Evolutionary conservation across 176 grass and related monocot genomes (phyloP).

Genomic region (Paspalum notatum): DNA sequence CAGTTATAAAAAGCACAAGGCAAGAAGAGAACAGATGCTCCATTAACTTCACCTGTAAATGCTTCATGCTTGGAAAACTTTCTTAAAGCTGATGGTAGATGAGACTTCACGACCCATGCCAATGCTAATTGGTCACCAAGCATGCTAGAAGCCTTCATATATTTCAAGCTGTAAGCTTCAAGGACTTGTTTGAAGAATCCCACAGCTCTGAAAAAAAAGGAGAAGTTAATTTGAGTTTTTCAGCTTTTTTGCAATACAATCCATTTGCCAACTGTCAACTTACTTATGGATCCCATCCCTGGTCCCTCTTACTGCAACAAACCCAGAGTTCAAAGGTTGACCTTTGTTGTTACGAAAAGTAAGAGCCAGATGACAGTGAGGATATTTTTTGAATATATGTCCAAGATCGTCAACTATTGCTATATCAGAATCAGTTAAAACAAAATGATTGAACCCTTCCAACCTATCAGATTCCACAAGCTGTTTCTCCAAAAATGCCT

Average conservation of each 20-base stretch:
- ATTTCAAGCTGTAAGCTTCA: slow-evolving; percentile 65
- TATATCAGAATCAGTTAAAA: slow-evolving; percentile 92
- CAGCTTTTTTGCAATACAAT: not conserved
- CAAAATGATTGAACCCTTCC: slow-evolving; percentile 50
- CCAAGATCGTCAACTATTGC: slow-evolving; percentile 76
- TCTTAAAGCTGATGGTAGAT: slow-evolving; percentile 60
- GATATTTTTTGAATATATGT: slow-evolving; percentile 75
- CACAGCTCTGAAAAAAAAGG: slow-evolving; percentile 60
- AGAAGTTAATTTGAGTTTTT: not conserved
- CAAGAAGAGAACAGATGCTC: slow-evolving; percentile 76
- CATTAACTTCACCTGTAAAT: slow-evolving; percentile 77
- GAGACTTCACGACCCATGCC: slow-evolving; percentile 83
- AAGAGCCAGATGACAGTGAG: slow-evolving; percentile 78
- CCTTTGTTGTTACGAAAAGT: slow-evolving; percentile 94
- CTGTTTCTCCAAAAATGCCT: slow-evolving; percentile 79
- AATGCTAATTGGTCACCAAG: slow-evolving; percentile 92
- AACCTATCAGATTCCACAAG: slow-evolving; percentile 55
- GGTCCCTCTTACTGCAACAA: slow-evolving; percentile 84
- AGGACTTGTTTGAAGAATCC: slow-evolving; percentile 79
- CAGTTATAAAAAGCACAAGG: slow-evolving; percentile 94
- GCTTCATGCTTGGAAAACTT: slow-evolving; percentile 71
- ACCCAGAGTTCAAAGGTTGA: slow-evolving; percentile 93
- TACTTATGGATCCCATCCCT: slow-evolving; percentile 71
- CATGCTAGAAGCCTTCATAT: slow-evolving; percentile 68
- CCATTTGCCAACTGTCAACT: slow-evolving; percentile 18